Base-by-base conservation (phyloP, 2,329 filamentous ascomycete genomes). In the Ilyonectria robusta region DNA sequence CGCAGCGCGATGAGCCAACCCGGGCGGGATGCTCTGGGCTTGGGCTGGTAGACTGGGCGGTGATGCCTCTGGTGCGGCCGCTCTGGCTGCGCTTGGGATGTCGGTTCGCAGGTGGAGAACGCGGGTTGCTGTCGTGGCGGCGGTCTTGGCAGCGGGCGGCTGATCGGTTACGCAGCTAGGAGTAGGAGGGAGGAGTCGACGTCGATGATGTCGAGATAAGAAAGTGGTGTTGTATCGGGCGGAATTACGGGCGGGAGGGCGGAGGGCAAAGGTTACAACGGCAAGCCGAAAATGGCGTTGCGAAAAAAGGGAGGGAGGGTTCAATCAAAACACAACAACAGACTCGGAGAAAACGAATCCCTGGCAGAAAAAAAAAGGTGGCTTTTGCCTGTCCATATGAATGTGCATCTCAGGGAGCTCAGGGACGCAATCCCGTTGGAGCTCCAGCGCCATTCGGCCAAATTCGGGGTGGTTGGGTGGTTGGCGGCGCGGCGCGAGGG, bases 391-490 rank as follows among this genome's bases (percentile, higher is more conserved):
- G 48, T 53, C n/a, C n/a, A 46, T 21, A 53, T 31, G 9, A 33
- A 35, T 53, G n/a, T 8, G 44, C 29, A 53, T 19, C 15, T 10
- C 29, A 15, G 47, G 23, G 19, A 46, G 55, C 44, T 17, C 48
- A 50, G 46, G 19, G 56, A 29, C 44, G 46, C 15, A 31, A 33
- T 19, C 51, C 21, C 42, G 50, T 13, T 37, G 33, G 37, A 51
- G 54, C 62, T 59, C 31, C 50, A 60, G 35, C 55, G 50, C 35
- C 35, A 53, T 53, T 66, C 44, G 46, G 64, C 46, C 58, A 46
- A 40, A 53, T 57, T 66, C 35, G 40, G 63, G 59, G 63, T 57
- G 63, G 63, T 62, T 66, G 64, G 64, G 64, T 42, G 53, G 51
- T 55, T 37, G 51, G 51, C 21, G 51, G 33, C 15, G 33, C 33